Base-by-base conservation (phyloP, 345 rosid genomes). In the Gynandropsis gynandra region DNA sequence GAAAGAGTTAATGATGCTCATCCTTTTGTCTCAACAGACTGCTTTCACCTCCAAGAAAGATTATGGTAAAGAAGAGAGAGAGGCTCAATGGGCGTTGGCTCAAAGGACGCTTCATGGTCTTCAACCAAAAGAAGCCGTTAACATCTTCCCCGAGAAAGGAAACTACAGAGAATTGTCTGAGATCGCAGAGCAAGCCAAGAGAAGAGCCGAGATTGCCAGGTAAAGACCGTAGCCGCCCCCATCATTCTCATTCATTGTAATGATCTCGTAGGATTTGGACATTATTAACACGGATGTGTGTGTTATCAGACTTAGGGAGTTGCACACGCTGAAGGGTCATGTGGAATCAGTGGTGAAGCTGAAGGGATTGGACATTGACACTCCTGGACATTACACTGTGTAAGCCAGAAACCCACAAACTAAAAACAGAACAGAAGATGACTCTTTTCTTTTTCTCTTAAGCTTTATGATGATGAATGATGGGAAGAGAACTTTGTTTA, bases 161-260 rank as follows among this genome's bases (percentile, higher is more conserved):
- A 77, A 75, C 72, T 79, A 77, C 50, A 73, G 83, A 42, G 95
- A 89, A 53, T 80, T 86, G 33, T 83, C 95, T 1, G 97, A 89
- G 77, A 86, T 89, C 3, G 95, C 97, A 3, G 97, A 89, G 72
- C 94, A 83, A 71, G 97, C 95, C 46, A 89, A 81, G 80, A 72
- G 95, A n/a, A 69, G 97, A 37, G 97, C 97, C 31, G 97, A 89
- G 82, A 78, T 89, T 16, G 95, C 97, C 29, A 85, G 95, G 96
- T 87, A 63, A 68, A 48, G 31, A 38, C 27, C 16, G 18, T 0
- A 51, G 1, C 11, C 1, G 36, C 15, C 53, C 50, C 17, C 11
- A 43, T 33, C 36, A 1, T 7, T 33, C 10, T 33, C 36, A 7
- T 3, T 33, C 3, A 8, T 3, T 33, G 36, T 3, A n/a, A n/a